Conservation (phyloP, 2,329 filamentous ascomycete genomes). For the Aureobasidium sp. region DNA sequence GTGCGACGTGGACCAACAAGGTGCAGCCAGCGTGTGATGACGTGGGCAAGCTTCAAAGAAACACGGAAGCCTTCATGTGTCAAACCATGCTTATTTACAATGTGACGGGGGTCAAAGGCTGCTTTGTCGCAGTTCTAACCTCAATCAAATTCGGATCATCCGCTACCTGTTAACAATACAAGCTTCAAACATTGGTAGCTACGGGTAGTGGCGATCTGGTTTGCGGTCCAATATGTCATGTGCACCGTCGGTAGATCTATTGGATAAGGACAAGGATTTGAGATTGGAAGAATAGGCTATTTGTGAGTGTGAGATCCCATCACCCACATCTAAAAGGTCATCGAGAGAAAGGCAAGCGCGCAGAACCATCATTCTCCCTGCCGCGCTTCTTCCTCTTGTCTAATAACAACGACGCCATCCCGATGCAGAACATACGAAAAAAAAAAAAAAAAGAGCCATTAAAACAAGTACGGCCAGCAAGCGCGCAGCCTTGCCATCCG, state of each 20-base stretch:
- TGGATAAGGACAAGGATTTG: no score
- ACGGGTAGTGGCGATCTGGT: not conserved
- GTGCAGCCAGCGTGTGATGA: constrained; percentile 1
- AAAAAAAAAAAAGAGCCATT: constrained; percentile 1
- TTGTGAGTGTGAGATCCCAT: not conserved
- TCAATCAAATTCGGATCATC: no score
- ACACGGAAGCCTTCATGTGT: not conserved
- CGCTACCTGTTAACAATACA: no score
- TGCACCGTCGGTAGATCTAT: no score
- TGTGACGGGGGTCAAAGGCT: no score
- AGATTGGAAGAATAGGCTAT: not conserved
- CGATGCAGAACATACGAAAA: constrained; percentile 12
- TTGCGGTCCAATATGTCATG: no score
- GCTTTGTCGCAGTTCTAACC: no score
- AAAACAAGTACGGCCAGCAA: not conserved
- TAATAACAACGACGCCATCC: constrained; percentile 13
- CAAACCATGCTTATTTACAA: not conserved
- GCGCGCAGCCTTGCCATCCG: not conserved
- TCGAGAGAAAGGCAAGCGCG: not conserved
- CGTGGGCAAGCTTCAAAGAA: not conserved
- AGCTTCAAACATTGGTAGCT: not conserved
- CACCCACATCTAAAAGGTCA: not conserved
- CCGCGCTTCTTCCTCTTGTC: not conserved
- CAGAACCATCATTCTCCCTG: not conserved
- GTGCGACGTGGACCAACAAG: constrained; percentile 12